These are phyloP conservation scores for Allantophomopsis cytisporea DNA, from an alignment of 2,329 filamentous ascomycete species.

Conservation along the genomic window DNA sequence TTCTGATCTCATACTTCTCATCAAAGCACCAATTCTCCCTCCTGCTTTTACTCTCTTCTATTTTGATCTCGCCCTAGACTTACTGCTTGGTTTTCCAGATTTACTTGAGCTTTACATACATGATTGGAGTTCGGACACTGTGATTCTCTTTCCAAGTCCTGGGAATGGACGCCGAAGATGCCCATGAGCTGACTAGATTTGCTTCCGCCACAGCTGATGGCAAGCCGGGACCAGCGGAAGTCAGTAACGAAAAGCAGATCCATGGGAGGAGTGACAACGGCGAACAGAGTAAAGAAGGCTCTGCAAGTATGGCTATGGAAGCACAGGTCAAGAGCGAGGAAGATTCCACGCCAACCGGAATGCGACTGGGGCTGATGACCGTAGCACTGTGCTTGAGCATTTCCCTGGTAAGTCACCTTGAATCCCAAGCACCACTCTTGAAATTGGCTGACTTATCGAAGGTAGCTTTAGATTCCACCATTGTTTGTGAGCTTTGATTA, in stretches of 20 bases:
- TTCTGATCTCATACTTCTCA: too few species aligned
- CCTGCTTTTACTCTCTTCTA: too few species aligned
- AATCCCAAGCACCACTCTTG: not conserved
- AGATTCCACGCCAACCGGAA: not conserved
- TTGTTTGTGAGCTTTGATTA: conserved; percentile 1
- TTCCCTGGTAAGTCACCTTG: not conserved
- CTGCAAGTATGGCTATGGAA: not conserved
- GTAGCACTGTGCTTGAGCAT: conserved; percentile 1
- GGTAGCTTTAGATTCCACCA: conserved; percentile 1
- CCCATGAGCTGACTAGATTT: too few species aligned
- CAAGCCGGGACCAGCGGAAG: not conserved
- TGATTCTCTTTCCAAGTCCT: too few species aligned
- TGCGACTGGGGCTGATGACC: not conserved
- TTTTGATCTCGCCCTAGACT: too few species aligned
- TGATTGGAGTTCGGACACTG: too few species aligned
- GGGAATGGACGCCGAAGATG: too few species aligned
- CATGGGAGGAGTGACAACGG: not conserved
- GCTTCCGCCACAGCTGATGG: not conserved
- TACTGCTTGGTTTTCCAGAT: too few species aligned
- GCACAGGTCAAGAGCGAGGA: not conserved
- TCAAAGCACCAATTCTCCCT: too few species aligned
- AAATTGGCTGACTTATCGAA: not conserved
- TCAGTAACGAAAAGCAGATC: not conserved
- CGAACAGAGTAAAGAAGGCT: not conserved
- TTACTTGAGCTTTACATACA: too few species aligned